phyloP scores from a whole-genome alignment of 331 rosid species.

The Acacia concinna region DNA sequence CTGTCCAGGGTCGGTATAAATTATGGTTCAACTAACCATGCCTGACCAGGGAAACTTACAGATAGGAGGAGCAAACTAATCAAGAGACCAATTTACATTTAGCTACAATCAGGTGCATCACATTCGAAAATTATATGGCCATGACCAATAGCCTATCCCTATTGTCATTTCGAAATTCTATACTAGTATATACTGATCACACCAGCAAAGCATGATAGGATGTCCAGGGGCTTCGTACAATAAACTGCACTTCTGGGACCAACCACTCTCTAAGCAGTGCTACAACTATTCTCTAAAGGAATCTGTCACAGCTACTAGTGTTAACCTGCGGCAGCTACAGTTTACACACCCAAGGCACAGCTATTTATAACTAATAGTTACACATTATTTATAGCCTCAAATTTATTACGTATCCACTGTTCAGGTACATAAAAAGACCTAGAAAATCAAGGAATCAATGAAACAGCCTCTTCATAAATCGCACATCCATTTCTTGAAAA shows the following conservation, averaged over 20 bases:
- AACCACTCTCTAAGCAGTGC: neutral
- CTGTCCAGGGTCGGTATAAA: neutral
- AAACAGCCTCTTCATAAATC: neutral
- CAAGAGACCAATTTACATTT: neutral
- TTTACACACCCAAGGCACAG: neutral
- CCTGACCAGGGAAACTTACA: neutral
- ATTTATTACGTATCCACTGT: neutral
- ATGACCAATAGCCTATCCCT: neutral
- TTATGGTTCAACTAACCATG: neutral
- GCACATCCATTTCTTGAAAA: neutral
- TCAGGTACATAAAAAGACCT: neutral
- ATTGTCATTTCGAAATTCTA: neutral
- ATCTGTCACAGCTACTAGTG: neutral
- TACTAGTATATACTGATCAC: neutral
- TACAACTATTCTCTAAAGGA: neutral
- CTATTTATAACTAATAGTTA: neutral
- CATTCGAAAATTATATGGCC: neutral
- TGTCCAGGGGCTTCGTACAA: neutral
- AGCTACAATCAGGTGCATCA: neutral
- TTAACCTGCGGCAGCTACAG: neutral
- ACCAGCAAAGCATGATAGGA: neutral
- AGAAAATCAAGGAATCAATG: neutral
- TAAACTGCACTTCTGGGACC: neutral
- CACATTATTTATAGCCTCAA: neutral
- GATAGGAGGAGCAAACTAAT: neutral